A percentile compares a stretch with the other conserved stretches of the same genome.
phyloP scores from a whole-genome alignment of 2,329 filamentous ascomycete genomes.

The Pseudocercospora crystallina region DNA sequence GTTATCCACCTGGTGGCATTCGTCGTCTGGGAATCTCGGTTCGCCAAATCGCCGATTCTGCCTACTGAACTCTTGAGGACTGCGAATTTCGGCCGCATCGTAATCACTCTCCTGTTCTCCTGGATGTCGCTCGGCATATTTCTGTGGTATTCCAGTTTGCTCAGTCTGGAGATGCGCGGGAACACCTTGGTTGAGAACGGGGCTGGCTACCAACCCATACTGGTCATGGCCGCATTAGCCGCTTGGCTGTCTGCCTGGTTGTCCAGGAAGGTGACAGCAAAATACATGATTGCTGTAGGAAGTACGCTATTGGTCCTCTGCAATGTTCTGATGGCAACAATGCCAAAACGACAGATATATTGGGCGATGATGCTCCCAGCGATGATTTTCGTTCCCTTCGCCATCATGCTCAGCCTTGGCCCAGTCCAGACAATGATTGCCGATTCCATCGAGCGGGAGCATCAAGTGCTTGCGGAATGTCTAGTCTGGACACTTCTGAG shows the following conservation, averaged over 20 bases:
- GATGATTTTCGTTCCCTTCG: background rate
- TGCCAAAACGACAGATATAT: slow-evolving; percentile 8
- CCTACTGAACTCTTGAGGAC: slow-evolving; percentile 2
- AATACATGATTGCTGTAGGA: slow-evolving; percentile 6
- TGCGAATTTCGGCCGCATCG: background rate
- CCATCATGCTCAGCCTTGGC: background rate
- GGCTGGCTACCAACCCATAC: slow-evolving; percentile 7
- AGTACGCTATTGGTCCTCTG: slow-evolving; percentile 3
- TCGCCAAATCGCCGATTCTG: slow-evolving; percentile 6
- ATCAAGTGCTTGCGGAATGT: slow-evolving; percentile 3
- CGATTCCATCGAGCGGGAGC: background rate
- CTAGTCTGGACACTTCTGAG: slow-evolving; percentile 2
- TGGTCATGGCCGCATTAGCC: background rate
- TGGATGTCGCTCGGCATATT: slow-evolving; percentile 11
- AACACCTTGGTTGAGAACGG: slow-evolving; percentile 5
- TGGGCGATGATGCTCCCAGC: slow-evolving; percentile 12
- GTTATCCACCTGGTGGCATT: slow-evolving; percentile 8
- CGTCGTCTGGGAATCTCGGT: slow-evolving; percentile 11
- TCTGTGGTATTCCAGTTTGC: slow-evolving; percentile 9
- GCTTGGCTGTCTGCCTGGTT: background rate
- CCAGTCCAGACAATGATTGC: background rate
- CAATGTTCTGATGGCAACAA: slow-evolving; percentile 9
- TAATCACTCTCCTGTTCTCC: slow-evolving; percentile 4
- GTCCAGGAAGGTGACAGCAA: background rate
- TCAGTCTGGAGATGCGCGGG: slow-evolving; percentile 1